Evolutionary conservation across 1,284 basidiomycete genomes (phyloP).

Genomic region (Puccinia polysora): DNA sequence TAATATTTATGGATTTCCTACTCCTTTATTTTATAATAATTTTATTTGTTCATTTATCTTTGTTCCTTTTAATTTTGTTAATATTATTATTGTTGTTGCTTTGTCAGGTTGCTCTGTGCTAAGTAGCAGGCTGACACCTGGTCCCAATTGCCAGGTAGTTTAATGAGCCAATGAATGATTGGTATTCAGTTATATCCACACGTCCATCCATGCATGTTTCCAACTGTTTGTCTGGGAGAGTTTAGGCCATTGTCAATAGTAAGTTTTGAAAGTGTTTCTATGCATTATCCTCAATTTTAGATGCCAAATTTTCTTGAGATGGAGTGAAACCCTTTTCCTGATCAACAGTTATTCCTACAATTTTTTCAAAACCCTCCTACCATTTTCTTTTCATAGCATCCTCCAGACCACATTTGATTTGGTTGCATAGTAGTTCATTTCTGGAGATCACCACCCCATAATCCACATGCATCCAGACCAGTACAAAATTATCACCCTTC

Average conservation of each 20-base stretch:
- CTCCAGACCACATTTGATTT: neutral
- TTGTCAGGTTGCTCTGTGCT: neutral
- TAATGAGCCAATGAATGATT: neutral
- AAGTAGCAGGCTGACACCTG: neutral
- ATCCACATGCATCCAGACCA: slow-evolving; percentile 2
- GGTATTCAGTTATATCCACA: neutral
- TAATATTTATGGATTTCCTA: no score
- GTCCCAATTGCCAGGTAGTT: neutral
- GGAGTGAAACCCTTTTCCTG: neutral
- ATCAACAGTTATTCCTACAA: neutral
- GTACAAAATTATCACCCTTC: neutral
- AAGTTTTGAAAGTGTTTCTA: neutral
- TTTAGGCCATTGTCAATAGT: neutral
- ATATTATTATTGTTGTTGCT: no score
- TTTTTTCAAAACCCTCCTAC: neutral
- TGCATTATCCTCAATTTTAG: neutral
- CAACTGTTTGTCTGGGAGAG: neutral
- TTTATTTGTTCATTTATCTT: no score
- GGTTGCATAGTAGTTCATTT: neutral
- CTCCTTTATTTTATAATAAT: no score
- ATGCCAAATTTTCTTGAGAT: neutral
- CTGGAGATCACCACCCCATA: neutral
- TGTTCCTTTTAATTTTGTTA: no score
- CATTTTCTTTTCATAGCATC: neutral
- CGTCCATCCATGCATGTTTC: neutral